Evolutionary conservation across 495 filamentous ascomycete species (phyloP).

Genomic region (Aspergillus taichungensis): DNA sequence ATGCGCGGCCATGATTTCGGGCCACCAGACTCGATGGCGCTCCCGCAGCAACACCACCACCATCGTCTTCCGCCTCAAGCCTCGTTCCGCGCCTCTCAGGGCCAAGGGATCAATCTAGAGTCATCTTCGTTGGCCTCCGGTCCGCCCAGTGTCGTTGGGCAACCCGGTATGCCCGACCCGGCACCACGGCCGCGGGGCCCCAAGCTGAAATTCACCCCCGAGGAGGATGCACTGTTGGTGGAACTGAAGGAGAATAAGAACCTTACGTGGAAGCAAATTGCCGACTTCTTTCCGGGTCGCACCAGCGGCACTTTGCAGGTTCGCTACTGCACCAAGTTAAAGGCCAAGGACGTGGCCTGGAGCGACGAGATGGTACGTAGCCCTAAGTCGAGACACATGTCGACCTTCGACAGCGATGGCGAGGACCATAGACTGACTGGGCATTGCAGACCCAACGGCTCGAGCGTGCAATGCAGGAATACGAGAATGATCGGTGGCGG

Average conservation of each 20-base stretch:
- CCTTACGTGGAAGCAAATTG: constrained; percentile 92
- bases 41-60: constrained; percentile 57
- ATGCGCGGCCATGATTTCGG: constrained; percentile 22
- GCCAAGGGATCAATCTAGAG: constrained; percentile 16
- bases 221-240: constrained; percentile 76
- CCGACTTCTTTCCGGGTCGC: constrained; percentile 84
- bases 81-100: constrained; percentile 26
- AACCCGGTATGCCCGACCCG: constrained; percentile 73
- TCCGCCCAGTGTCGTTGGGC: constrained; percentile 66
- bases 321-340: constrained; percentile 87
- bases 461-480: constrained; percentile 70
- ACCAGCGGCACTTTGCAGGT: constrained; percentile 86
- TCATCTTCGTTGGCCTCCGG: constrained; percentile 23
- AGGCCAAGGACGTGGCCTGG: constrained; percentile 87
- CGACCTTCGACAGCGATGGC: no score
- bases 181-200: constrained; percentile 69
- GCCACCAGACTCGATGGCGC: constrained; percentile 14
- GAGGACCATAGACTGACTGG: constrained; percentile 12
- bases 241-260: constrained; percentile 88
- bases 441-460: constrained; percentile 61
- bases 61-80: constrained; percentile 61
- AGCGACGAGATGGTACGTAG: constrained; percentile 76
- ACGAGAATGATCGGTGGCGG: constrained; percentile 85
- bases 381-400: not conserved
- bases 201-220: constrained; percentile 82